Evolutionary conservation across 129 eudicot species (phyloP).

Genomic region (Mikania micrantha): DNA sequence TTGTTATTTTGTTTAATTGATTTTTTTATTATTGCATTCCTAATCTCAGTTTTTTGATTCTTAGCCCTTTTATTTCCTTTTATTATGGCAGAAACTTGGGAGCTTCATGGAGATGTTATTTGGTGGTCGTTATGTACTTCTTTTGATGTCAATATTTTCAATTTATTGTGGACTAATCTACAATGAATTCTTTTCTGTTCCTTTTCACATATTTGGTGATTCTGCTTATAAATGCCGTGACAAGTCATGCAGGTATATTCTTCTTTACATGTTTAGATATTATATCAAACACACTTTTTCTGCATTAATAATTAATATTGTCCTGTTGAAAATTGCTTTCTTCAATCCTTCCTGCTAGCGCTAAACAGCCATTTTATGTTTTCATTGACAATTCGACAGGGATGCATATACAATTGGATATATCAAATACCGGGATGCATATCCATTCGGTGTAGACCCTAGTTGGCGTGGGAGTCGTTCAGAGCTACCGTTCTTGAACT

Average conservation of each 20-base stretch:
- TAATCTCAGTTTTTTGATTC: neutral
- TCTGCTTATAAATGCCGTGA: slow-evolving; percentile 96
- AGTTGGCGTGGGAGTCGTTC: slow-evolving; percentile 99
- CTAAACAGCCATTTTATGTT: slow-evolving; percentile 13
- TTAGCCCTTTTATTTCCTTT: slow-evolving; percentile 1
- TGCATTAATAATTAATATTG: slow-evolving; percentile 8
- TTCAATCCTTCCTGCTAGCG: slow-evolving; percentile 8
- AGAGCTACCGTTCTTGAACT: slow-evolving; percentile 91
- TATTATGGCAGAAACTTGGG: slow-evolving; percentile 78
- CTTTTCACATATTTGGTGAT: slow-evolving; percentile 84
- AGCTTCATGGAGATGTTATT: slow-evolving; percentile 99
- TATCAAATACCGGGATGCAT: slow-evolving; percentile 67
- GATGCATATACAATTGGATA: slow-evolving; percentile 70
- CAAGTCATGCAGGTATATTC: slow-evolving; percentile 64
- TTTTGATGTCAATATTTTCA: slow-evolving; percentile 89
- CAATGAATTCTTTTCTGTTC: slow-evolving; percentile 97
- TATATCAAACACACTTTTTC: neutral
- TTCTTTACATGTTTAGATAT: slow-evolving; percentile 1
- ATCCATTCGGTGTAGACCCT: slow-evolving; percentile 99
- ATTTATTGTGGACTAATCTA: slow-evolving; percentile 91
- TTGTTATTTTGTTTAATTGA: too few species aligned
- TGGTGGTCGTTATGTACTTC: slow-evolving; percentile 96
- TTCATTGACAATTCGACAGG: slow-evolving; percentile 46
- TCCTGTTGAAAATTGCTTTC: neutral
- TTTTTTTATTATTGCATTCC: too few species aligned